These are phyloP conservation scores for Carpinus fangiana DNA, from an alignment of 306 rosid genomes.

Conservation along the genomic window DNA sequence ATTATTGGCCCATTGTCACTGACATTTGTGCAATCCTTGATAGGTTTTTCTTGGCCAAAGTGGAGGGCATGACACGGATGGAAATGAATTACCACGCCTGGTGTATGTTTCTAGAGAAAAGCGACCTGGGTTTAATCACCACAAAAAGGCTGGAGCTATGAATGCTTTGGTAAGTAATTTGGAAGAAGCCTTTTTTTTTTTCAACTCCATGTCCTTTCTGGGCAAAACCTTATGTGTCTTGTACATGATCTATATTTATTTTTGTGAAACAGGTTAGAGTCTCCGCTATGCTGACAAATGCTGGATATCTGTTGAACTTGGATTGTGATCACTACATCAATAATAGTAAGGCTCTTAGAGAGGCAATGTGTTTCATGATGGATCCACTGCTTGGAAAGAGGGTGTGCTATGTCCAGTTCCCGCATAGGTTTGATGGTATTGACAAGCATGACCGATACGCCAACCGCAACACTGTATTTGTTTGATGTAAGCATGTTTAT, in stretches of 20 bases:
- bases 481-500: slow-evolving; percentile 46
- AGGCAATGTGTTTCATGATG: slow-evolving; percentile 89
- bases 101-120: slow-evolving; percentile 78
- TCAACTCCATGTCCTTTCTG: background rate
- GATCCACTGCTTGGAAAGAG: slow-evolving; percentile 57
- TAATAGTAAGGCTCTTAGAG: slow-evolving; percentile 65
- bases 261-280: slow-evolving; percentile 55
- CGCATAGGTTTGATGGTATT: slow-evolving; percentile 51
- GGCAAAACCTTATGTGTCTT: background rate
- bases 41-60: slow-evolving; percentile 62
- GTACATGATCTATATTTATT: background rate
- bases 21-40: background rate
- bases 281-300: slow-evolving; percentile 66
- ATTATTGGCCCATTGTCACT: slow-evolving; percentile 8
- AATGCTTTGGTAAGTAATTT: slow-evolving; percentile 58
- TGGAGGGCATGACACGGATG: slow-evolving; percentile 53
- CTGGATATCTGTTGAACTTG: slow-evolving; percentile 67
- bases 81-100: slow-evolving; percentile 59
- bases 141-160: slow-evolving; percentile 69
- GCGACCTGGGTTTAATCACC: slow-evolving; percentile 61
- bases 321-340: slow-evolving; percentile 65
- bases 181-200: background rate
- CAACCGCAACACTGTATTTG: slow-evolving; percentile 46
- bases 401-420: slow-evolving; percentile 66
- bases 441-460: slow-evolving; percentile 37